Conservation (phyloP, 768 basidiomycete genomes). For the Termitomyces heimii region DNA sequence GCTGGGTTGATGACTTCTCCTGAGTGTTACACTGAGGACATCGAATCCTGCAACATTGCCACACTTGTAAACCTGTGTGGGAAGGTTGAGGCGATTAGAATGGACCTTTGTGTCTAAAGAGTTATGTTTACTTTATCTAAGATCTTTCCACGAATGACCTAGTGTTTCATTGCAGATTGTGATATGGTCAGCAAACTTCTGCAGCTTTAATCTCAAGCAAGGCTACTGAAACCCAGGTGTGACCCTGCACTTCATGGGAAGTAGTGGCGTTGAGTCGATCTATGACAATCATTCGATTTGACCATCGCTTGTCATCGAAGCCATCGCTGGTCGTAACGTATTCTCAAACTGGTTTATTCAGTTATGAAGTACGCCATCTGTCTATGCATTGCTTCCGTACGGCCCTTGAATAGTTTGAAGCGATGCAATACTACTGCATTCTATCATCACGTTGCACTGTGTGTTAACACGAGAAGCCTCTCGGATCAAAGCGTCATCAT, state of each 20-base stretch:
- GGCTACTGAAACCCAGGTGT: too few relatives aligned
- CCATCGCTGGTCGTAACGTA: background rate
- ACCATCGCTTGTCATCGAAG: background rate
- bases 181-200: too few relatives aligned
- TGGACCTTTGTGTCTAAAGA: too few relatives aligned
- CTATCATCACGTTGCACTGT: background rate
- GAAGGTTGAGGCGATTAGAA: background rate
- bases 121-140: too few relatives aligned
- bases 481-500: background rate
- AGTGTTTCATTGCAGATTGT: too few relatives aligned
- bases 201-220: too few relatives aligned
- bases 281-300: background rate
- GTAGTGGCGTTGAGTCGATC: background rate
- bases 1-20: background rate
- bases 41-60: background rate
- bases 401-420: background rate
- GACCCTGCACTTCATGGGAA: background rate
- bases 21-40: background rate
- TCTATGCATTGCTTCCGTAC: background rate
- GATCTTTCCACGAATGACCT: too few relatives aligned
- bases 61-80: background rate
- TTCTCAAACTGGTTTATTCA: background rate
- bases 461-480: background rate
- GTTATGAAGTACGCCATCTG: background rate
- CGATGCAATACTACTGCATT: background rate